Evolutionary conservation across 148 eudicot genomes (phyloP).

Genomic region (Vaccinium darrowii): DNA sequence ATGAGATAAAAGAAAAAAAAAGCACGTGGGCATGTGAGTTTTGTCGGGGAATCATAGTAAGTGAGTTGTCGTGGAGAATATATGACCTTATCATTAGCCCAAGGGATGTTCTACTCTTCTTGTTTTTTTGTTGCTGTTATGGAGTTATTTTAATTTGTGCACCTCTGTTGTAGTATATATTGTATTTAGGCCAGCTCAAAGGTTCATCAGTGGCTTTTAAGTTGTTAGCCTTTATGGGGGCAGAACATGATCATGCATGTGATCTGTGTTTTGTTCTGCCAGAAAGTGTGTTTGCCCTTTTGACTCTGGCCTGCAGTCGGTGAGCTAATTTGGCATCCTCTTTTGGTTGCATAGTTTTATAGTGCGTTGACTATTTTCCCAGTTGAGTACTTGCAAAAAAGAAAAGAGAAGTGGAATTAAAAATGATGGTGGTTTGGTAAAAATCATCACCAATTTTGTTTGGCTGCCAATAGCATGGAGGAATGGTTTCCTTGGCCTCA

Average conservation of each 20-base stretch:
- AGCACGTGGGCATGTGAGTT: neutral
- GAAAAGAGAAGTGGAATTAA: neutral
- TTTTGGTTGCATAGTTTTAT: neutral
- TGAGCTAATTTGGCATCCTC: neutral
- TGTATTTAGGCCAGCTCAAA: too few relatives aligned
- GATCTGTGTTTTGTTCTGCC: neutral
- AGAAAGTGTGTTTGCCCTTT: neutral
- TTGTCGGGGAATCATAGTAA: neutral
- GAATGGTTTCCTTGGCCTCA: neutral
- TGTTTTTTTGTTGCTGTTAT: too few relatives aligned
- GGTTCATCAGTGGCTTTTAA: too few relatives aligned
- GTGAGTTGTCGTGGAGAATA: neutral
- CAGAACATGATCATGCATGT: neutral
- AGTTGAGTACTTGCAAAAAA: neutral
- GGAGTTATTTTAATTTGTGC: neutral
- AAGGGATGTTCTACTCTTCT: neutral
- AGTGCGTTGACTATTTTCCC: neutral
- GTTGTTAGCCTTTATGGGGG: neutral
- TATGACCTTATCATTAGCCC: neutral
- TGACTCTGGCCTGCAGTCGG: neutral
- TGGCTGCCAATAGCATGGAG: neutral
- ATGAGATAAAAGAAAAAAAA: neutral
- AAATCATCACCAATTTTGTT: neutral
- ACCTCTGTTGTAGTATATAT: neutral
- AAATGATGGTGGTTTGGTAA: neutral